A percentile compares a stretch with the other conserved stretches of the same genome.
phyloP scores from a whole-genome alignment of 371 early-diverging fungal genomes.

The Parasitella parasitica region DNA sequence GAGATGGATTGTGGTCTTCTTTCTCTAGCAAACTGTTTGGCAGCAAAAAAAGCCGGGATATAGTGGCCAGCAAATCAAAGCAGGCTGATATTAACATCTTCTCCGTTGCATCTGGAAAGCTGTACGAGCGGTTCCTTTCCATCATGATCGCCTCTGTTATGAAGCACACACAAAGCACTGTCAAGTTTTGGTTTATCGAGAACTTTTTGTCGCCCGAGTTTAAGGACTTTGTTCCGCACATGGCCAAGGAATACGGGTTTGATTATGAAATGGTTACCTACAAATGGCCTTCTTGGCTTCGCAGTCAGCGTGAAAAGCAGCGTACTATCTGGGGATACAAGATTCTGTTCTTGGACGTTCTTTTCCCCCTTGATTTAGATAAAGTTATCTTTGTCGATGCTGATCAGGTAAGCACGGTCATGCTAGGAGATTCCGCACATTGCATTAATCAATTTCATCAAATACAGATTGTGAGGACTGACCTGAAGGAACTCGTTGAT shows the following conservation, averaged over 20 bases:
- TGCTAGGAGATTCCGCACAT: too few species aligned
- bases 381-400: slow-evolving; percentile 98
- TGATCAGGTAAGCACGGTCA: slow-evolving; percentile 89
- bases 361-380: slow-evolving; percentile 92
- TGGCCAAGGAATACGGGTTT: slow-evolving; percentile 82
- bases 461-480: slow-evolving; percentile 89
- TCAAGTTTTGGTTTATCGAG: slow-evolving; percentile 97
- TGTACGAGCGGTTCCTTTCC: slow-evolving; percentile 94
- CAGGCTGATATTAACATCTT: slow-evolving; percentile 88
- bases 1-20: slow-evolving; percentile 53
- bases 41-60: slow-evolving; percentile 4
- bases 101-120: slow-evolving; percentile 94
- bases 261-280: slow-evolving; percentile 93
- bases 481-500: slow-evolving; percentile 87
- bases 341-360: slow-evolving; percentile 94
- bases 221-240: slow-evolving; percentile 88
- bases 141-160: slow-evolving; percentile 96
- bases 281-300: slow-evolving; percentile 97
- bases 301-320: slow-evolving; percentile 90
- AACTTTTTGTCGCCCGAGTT: slow-evolving; percentile 95
- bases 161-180: slow-evolving; percentile 79
- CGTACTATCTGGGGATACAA: slow-evolving; percentile 98
- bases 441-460: too few species aligned
- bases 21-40: slow-evolving; percentile 20
- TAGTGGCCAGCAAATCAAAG: slow-evolving; percentile 14